Percentiles rank a stretch among this genome's conserved stretches.
Evolutionary conservation across 23 red algal genomes (phyloP).

Genomic region (Gracilaria caudata): DNA sequence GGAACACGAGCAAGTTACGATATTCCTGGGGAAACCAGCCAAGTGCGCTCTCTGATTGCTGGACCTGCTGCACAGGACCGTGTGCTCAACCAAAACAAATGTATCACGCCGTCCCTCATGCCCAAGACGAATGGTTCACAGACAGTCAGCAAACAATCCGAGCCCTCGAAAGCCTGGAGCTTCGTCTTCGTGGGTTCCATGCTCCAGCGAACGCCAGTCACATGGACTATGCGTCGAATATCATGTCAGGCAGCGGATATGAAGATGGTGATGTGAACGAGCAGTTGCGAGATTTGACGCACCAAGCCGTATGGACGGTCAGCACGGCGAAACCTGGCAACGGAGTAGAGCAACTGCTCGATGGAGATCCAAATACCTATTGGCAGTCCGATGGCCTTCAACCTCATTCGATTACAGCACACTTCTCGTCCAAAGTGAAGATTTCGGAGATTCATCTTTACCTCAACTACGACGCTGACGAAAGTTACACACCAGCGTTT

Average conservation of each 20-base stretch:
- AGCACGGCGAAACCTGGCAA: conserved; percentile 82
- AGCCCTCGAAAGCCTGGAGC: conserved; percentile 18
- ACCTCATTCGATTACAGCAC: conserved; percentile 78
- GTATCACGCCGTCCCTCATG: neutral
- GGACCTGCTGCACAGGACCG: too few relatives aligned
- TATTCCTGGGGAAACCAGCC: too few relatives aligned
- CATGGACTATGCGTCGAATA: neutral
- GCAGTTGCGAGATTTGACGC: conserved; percentile 65
- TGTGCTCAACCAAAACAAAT: too few relatives aligned
- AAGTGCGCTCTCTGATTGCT: too few relatives aligned
- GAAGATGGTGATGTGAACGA: neutral
- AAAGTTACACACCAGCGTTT: conserved; percentile 83
- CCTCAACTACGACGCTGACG: conserved; percentile 70
- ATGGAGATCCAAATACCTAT: conserved; percentile 67
- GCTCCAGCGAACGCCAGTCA: neutral
- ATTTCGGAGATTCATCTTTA: conserved; percentile 61
- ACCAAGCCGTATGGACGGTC: conserved; percentile 62
- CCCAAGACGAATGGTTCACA: conserved; percentile 5
- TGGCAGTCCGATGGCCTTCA: conserved; percentile 84
- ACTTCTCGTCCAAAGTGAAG: conserved; percentile 50
- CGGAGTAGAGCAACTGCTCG: conserved; percentile 77
- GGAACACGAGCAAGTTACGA: too few relatives aligned
- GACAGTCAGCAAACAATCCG: conserved; percentile 24
- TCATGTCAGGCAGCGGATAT: neutral
- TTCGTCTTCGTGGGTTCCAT: conserved; percentile 2